Evolutionary conservation across 495 filamentous ascomycete species (phyloP), one percentile per base, ranked within the genome.

Genomic region (Astrocystis sublimbata): DNA sequence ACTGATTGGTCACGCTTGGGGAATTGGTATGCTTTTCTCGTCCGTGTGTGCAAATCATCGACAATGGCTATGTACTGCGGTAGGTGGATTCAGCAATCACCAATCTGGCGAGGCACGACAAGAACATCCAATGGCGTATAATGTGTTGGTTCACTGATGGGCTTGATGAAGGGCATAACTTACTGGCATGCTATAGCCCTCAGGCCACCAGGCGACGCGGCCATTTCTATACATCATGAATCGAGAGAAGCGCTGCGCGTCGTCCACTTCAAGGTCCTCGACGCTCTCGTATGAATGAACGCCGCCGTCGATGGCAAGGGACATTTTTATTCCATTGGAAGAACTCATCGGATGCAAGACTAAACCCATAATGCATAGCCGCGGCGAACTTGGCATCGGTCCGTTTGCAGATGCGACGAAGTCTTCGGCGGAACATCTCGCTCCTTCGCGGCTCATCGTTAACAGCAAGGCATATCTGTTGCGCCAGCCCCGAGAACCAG

Each of bases 151-250:
- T 30, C 23, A 4, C 17, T 24, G n/a, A n/a, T n/a, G n/a, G 33
- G 19, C 50, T 38, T 12, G 36, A 24, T 12, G 9, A 40, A 33
- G 21, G 40, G 12, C 24, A 57, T 15, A 2, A 17, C 54, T 31
- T 57, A 57, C 54, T 40, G 70, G 70, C 43, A 72, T 62, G 40
- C 65, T 49, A 26, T 72, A 66, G 6, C 61, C 63, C 52, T 72
- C 70, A 0, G 70, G 70, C 67, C 67, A 72, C 70, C 70, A 72
- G 1, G 67, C 70, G 17, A 64, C 61, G n/a, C 70, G 63, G 10
- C 67, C 67, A 23, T 68, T 61, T 2, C 62, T 63, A 40, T 70
- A 72, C 55, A 70, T 65, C 70, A 70, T 68, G 38, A 72, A 72
- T 40, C 67, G 67, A 40, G 70, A 63, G 38, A 57, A 68, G 15